Evolutionary conservation across 495 filamentous ascomycete genomes (phyloP).

Genomic region (Chaetomium fimeti): DNA sequence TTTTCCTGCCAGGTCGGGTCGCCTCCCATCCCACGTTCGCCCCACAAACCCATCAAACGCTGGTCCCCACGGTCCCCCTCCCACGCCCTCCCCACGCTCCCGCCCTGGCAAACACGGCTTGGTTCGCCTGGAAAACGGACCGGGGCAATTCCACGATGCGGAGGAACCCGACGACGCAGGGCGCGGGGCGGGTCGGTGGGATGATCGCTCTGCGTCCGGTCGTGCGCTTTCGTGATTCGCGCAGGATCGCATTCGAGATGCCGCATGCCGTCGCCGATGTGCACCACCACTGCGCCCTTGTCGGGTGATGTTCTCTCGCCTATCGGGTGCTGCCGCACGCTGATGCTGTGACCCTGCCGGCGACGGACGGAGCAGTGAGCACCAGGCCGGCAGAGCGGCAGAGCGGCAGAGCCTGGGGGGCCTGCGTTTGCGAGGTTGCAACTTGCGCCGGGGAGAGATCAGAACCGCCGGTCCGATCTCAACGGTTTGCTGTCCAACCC

Average conservation of each 20-base stretch:
- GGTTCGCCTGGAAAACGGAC: background rate
- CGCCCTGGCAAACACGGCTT: background rate
- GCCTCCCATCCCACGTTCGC: background rate
- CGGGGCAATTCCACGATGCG: background rate
- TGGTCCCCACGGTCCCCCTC: too few relatives aligned
- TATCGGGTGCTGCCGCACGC: conserved; percentile 7
- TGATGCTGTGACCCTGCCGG: background rate
- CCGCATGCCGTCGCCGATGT: background rate
- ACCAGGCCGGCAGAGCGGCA: background rate
- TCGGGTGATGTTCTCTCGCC: background rate
- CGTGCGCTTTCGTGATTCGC: conserved; percentile 2
- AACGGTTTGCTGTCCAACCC: background rate
- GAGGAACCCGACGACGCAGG: background rate
- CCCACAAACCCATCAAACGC: background rate
- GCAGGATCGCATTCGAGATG: background rate
- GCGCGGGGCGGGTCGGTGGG: background rate
- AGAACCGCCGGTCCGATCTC: background rate
- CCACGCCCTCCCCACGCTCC: background rate
- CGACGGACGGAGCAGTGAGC: background rate
- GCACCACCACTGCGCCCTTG: background rate
- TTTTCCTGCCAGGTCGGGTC: background rate
- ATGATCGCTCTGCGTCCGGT: background rate
- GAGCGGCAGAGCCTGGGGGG: background rate
- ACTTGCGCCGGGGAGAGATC: background rate
- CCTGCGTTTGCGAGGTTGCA: background rate